A percentile compares a stretch with the other conserved stretches of the same genome.
Conservation (phyloP, 345 rosid genomes). For the Acer campestre region DNA sequence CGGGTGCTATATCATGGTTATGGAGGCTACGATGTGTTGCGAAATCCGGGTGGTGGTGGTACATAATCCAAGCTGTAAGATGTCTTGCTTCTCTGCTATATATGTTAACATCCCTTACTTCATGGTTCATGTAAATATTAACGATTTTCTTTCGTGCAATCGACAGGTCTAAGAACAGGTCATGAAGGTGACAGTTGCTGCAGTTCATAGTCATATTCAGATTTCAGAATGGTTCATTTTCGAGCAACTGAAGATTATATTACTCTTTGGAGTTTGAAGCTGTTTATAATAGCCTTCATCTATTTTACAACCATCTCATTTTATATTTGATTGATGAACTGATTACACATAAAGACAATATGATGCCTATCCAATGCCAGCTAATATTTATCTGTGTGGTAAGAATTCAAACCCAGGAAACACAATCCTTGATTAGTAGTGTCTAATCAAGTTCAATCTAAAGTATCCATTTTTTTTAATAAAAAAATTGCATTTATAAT, state of each 20-base stretch:
- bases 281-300: neutral
- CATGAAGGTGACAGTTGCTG: no score
- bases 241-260: neutral
- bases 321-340: neutral
- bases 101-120: neutral
- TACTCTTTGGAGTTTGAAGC: neutral
- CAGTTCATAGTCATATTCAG: neutral
- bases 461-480: no score
- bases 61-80: conserved; percentile 43
- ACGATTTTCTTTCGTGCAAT: neutral
- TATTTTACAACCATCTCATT: neutral
- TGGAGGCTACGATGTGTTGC: conserved; percentile 65
- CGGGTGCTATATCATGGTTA: conserved; percentile 59
- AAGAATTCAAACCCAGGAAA: no score
- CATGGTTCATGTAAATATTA: neutral
- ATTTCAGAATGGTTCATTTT: conserved; percentile 3
- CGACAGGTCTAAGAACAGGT: neutral
- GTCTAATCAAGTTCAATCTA: no score
- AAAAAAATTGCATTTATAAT: no score
- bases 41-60: conserved; percentile 15
- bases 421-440: no score
- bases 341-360: neutral
- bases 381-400: no score
- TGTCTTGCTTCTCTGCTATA: conserved; percentile 13
- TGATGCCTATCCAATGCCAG: neutral